phyloP scores from a whole-genome alignment of 108 stramenopile species.

The Discostella stelligeroides region DNA sequence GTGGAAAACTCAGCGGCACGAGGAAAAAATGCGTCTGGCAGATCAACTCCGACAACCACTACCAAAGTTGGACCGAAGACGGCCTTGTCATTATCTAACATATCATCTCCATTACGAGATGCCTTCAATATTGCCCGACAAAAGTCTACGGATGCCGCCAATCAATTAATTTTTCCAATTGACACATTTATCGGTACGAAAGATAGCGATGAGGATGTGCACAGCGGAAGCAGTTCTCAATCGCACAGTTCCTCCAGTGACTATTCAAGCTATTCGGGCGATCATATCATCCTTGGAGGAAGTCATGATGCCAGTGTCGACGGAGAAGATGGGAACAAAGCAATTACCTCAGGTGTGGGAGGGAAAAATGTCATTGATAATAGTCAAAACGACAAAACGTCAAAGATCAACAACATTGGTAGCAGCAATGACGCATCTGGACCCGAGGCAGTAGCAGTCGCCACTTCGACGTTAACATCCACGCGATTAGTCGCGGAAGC shows the following conservation, averaged over 20 bases:
- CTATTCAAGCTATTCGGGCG: background rate
- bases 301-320: background rate
- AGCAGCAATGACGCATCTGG: background rate
- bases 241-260: conserved; percentile 8
- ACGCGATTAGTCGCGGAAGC: conserved; percentile 18
- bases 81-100: background rate
- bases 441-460: background rate
- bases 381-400: background rate
- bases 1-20: background rate
- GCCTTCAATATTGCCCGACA: conserved; percentile 15
- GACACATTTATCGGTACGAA: conserved; percentile 2
- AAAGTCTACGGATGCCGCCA: conserved; percentile 18
- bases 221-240: background rate
- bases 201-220: background rate
- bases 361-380: background rate
- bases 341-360: no score
- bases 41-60: background rate
- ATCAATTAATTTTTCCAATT: conserved; percentile 21
- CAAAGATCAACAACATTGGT: background rate
- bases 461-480: background rate
- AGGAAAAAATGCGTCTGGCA: background rate
- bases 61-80: no score
- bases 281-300: background rate
- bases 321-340: background rate
- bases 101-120: conserved; percentile 3